Percentiles rank a stretch among this genome's conserved stretches.
Conservation (phyloP, 352 stramenopile species). For the Peronosclerospora sorghi region DNA sequence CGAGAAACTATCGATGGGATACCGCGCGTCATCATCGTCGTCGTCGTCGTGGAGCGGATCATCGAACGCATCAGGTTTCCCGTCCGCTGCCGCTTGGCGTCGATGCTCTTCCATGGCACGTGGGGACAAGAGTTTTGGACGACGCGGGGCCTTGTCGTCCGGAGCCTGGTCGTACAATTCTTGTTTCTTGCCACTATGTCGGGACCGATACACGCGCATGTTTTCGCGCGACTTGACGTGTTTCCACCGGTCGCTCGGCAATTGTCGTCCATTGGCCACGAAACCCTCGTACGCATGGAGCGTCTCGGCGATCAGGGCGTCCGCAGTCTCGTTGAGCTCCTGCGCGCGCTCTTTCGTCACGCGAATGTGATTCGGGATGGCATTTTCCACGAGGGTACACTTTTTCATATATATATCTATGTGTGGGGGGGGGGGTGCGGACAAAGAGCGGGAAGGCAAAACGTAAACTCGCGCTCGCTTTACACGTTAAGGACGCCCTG, state of each 20-base stretch:
- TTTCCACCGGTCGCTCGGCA: conserved; percentile 37
- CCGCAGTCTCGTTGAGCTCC: conserved; percentile 32
- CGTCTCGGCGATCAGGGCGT: conserved; percentile 44
- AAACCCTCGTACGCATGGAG: conserved; percentile 43
- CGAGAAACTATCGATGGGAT: conserved; percentile 18
- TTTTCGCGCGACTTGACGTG: conserved; percentile 36
- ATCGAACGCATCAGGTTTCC: conserved; percentile 18
- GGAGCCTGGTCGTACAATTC: conserved; percentile 9
- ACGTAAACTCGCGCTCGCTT: too few species aligned
- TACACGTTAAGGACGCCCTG: too few species aligned
- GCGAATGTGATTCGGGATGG: conserved; percentile 8
- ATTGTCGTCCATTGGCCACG: conserved; percentile 24
- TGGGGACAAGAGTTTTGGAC: conserved; percentile 27
- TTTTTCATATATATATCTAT: conserved; percentile 3
- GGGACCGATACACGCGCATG: conserved; percentile 38
- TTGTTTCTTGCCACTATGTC: conserved; percentile 17
- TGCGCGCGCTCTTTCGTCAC: conserved; percentile 15
- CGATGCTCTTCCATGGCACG: conserved; percentile 22
- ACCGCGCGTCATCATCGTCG: conserved; percentile 8
- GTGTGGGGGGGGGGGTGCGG: too few species aligned
- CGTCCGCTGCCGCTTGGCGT: conserved; percentile 6
- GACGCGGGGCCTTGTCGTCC: conserved; percentile 22
- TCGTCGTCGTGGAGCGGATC: conserved; percentile 9
- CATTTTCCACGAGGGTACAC: neutral
- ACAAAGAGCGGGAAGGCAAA: too few species aligned